Evolutionary conservation across 192 early-diverging fungal species (phyloP).

Genomic region (Backusella tarrabulga): DNA sequence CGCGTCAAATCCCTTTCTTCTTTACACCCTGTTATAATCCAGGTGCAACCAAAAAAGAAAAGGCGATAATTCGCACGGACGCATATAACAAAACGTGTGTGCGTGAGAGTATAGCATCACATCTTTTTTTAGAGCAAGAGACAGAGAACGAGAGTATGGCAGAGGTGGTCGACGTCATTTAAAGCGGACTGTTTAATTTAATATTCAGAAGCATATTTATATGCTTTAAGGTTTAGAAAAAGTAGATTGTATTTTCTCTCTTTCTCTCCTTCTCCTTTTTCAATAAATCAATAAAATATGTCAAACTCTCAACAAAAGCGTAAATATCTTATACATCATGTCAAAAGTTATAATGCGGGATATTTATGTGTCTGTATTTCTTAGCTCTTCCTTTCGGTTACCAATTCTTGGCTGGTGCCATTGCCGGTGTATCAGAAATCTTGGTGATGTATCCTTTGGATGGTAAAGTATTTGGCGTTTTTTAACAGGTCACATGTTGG

Average conservation of each 20-base stretch:
- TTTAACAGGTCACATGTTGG: background rate
- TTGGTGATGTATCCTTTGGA: constrained; percentile 93
- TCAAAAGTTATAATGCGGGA: background rate
- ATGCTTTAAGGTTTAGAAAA: background rate
- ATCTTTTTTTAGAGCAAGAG: background rate
- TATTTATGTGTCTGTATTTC: background rate
- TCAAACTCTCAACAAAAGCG: background rate
- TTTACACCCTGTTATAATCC: background rate
- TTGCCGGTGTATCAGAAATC: constrained; percentile 91
- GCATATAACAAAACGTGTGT: background rate
- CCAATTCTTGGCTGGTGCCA: constrained; percentile 75
- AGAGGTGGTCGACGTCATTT: background rate
- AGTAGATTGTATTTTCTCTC: background rate
- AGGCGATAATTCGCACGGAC: background rate
- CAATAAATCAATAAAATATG: background rate
- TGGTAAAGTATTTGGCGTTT: constrained; percentile 19
- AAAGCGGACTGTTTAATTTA: constrained; percentile 4
- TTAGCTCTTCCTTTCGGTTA: constrained; percentile 64
- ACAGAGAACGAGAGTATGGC: background rate
- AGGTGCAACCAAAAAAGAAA: background rate
- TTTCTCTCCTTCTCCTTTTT: background rate
- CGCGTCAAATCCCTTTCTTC: background rate
- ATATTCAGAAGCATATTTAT: constrained; percentile 5
- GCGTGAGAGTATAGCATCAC: background rate
- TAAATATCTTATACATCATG: background rate